Conservation (phyloP, 2,329 filamentous ascomycete genomes). For the Venturia effusa region DNA sequence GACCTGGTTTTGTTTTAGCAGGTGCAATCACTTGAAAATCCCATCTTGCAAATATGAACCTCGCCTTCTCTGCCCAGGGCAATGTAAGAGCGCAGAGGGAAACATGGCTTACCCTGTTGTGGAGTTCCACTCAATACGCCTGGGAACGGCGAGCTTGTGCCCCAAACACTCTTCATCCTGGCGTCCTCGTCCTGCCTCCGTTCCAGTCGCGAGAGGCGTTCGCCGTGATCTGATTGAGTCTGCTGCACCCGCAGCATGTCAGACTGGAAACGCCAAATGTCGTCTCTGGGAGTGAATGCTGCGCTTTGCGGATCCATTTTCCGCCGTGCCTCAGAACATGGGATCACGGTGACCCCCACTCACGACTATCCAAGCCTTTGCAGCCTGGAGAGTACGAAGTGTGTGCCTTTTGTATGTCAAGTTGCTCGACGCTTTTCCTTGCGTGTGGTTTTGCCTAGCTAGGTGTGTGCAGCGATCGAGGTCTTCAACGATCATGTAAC, state of each 20-base stretch:
- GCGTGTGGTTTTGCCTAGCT: neutral
- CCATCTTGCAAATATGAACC: neutral
- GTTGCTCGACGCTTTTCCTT: neutral
- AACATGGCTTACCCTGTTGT: conserved; percentile 61
- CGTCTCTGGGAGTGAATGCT: conserved; percentile 50
- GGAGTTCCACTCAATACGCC: conserved; percentile 70
- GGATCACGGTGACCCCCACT: neutral
- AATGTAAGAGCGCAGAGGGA: neutral
- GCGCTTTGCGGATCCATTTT: conserved; percentile 52
- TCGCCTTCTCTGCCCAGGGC: neutral
- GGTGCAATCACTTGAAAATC: neutral
- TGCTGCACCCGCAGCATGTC: conserved; percentile 51
- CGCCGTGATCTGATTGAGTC: conserved; percentile 49
- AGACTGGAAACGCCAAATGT: conserved; percentile 53
- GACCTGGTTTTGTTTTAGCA: conserved; percentile 42
- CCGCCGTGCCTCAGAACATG: conserved; percentile 13
- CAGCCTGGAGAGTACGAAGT: neutral
- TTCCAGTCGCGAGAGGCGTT: conserved; percentile 51
- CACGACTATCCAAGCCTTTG: neutral
- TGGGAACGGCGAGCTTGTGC: conserved; percentile 76
- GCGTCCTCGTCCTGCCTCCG: conserved; percentile 52
- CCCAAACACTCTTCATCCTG: conserved; percentile 76
- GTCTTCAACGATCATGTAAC: neutral
- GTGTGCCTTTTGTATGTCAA: neutral
- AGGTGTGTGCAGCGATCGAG: neutral